Conservation (phyloP, 2,329 filamentous ascomycete genomes). For the Alternaria atra region DNA sequence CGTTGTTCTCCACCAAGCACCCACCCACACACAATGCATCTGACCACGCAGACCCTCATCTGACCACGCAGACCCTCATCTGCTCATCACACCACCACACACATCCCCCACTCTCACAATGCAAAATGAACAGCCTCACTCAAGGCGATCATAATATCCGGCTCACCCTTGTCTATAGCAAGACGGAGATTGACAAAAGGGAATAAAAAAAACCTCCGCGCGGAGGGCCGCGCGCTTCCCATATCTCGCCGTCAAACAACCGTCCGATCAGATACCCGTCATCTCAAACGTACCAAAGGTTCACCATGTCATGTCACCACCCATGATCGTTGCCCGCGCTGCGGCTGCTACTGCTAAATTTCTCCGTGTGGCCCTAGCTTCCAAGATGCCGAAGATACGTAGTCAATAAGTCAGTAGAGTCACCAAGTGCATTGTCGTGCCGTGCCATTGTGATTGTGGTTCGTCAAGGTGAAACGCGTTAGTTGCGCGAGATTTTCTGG, state of each 20-base stretch:
- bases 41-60: not conserved
- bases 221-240: not conserved
- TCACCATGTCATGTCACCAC: not conserved
- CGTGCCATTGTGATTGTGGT: not conserved
- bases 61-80: not conserved
- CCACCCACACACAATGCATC: not conserved
- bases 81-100: not conserved
- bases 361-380: not conserved
- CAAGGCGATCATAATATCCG: constrained; percentile 4
- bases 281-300: not conserved
- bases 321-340: not conserved
- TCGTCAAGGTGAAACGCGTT: constrained; percentile 4
- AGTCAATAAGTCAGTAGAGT: no score
- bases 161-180: not conserved
- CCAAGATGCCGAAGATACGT: not conserved
- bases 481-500: not conserved
- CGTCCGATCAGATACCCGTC: constrained; percentile 5
- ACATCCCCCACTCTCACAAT: not conserved
- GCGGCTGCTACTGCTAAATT: not conserved
- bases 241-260: not conserved
- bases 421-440: no score
- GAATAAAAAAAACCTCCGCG: not conserved
- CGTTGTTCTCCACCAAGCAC: not conserved
- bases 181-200: not conserved
- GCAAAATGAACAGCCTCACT: not conserved